These are phyloP conservation scores for Colletotrichum melonis DNA, from an alignment of 2,329 filamentous ascomycete species.

Conservation along the genomic window DNA sequence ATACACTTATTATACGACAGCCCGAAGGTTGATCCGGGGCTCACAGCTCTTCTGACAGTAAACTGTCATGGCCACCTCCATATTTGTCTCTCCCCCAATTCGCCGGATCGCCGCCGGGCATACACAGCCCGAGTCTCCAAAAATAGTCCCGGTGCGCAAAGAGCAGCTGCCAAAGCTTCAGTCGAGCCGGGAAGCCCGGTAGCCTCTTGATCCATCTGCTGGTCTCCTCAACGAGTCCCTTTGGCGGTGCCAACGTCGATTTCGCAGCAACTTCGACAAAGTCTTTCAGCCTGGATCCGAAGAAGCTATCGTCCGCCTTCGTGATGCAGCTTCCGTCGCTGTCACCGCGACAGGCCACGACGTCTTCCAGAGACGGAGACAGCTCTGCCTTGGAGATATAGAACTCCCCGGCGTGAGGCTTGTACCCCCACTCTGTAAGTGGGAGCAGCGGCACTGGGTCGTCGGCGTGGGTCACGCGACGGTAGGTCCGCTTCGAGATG, in stretches of 20 bases:
- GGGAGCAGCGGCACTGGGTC: conserved; percentile 93
- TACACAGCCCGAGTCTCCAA: conserved; percentile 89
- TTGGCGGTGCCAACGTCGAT: background rate
- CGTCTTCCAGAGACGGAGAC: conserved; percentile 74
- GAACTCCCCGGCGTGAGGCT: conserved; percentile 86
- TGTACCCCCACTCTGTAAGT: conserved; percentile 87
- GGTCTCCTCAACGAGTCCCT: background rate
- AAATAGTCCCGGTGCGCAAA: conserved; percentile 98
- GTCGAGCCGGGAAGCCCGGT: conserved; percentile 65
- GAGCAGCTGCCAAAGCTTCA: conserved; percentile 91
- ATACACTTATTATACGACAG: background rate
- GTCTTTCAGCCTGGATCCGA: conserved; percentile 40
- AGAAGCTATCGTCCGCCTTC: conserved; percentile 58
- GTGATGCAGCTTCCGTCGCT: conserved; percentile 79
- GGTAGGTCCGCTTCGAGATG: conserved; percentile 60
- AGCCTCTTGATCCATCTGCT: conserved; percentile 54
- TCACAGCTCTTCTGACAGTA: conserved; percentile 31
- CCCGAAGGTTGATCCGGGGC: background rate
- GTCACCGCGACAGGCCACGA: conserved; percentile 78
- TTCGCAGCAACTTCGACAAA: conserved; percentile 30
- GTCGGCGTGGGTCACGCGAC: conserved; percentile 84
- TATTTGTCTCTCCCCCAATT: conserved; percentile 70
- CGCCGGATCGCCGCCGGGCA: conserved; percentile 80
- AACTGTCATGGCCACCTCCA: conserved; percentile 26
- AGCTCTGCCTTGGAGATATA: conserved; percentile 81